Conservation (phyloP, 306 rosid species). For the Ammopiptanthus mongolicus region DNA sequence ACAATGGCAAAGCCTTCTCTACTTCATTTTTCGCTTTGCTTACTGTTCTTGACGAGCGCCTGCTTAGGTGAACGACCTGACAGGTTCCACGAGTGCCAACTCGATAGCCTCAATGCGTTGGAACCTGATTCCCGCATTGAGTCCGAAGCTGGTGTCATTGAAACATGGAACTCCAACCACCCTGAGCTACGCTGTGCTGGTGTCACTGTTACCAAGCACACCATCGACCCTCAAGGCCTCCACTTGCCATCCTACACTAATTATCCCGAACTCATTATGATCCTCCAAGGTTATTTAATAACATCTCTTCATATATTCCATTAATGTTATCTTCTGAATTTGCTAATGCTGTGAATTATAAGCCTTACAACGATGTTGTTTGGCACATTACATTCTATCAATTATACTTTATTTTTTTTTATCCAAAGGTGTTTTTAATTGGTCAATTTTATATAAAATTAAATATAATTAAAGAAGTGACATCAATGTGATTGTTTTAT, state of each 20-base stretch:
- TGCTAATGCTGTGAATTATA: neutral
- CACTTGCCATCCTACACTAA: conserved; percentile 24
- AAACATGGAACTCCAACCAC: conserved; percentile 16
- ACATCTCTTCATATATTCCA: neutral
- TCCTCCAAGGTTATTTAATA: neutral
- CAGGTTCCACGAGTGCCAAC: conserved; percentile 20
- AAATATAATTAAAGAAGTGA: neutral
- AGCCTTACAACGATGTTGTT: neutral
- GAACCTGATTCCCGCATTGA: conserved; percentile 22
- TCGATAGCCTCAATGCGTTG: conserved; percentile 8
- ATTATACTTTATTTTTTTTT: no score
- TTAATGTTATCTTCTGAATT: neutral
- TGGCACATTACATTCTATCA: neutral
- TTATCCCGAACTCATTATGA: neutral
- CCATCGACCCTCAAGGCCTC: conserved; percentile 2
- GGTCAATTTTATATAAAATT: neutral
- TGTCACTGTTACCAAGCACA: conserved; percentile 9
- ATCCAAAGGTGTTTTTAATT: no score
- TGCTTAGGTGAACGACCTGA: conserved; percentile 19
- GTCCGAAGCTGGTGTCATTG: conserved; percentile 18
- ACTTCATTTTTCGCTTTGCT: conserved; percentile 25
- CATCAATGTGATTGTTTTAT: neutral
- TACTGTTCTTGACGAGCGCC: conserved; percentile 16
- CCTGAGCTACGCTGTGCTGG: conserved; percentile 20
- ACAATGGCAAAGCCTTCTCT: conserved; percentile 27